phyloP scores from a whole-genome alignment of 768 basidiomycete species.

The Kondoa malvinella region DNA sequence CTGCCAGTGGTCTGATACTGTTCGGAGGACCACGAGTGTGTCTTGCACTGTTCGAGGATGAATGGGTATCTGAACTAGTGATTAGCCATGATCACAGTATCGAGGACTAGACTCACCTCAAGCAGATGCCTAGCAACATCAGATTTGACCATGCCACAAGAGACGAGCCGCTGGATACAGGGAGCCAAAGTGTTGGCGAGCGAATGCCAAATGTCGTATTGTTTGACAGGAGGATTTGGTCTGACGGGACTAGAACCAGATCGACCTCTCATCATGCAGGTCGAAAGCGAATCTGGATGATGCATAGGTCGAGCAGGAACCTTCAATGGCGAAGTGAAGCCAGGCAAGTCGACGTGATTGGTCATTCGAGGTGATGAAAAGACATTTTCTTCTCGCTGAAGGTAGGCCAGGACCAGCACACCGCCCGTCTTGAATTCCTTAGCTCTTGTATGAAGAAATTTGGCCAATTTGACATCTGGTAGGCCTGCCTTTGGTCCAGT shows the following conservation, averaged over 20 bases:
- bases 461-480: slow-evolving; percentile 20
- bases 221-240: not conserved
- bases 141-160: slow-evolving; percentile 24
- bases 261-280: not conserved
- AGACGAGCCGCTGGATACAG: slow-evolving; percentile 27
- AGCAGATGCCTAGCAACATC: slow-evolving; percentile 26
- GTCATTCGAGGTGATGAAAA: not conserved
- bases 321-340: not conserved
- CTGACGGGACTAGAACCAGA: slow-evolving; percentile 7
- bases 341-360: not conserved
- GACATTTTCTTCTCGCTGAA: slow-evolving; percentile 19
- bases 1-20: slow-evolving; percentile 22
- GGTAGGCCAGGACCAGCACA: slow-evolving; percentile 25
- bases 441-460: slow-evolving; percentile 24
- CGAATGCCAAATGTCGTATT: slow-evolving; percentile 25
- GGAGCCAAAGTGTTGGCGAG: slow-evolving; percentile 21
- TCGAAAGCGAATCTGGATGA: not conserved
- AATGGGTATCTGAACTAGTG: slow-evolving; percentile 11
- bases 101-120: slow-evolving; percentile 11
- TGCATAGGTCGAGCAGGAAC: not conserved
- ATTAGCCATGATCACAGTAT: not conserved
- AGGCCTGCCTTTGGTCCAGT: slow-evolving; percentile 19
- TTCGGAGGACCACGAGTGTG: slow-evolving; percentile 19
- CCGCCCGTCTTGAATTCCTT: slow-evolving; percentile 26
- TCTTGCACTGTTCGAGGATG: slow-evolving; percentile 24